Evolutionary conservation across 1,139 yeast species (phyloP), one percentile per base, ranked within the genome.

Genomic region (Scheffersomyces insectosa): DNA sequence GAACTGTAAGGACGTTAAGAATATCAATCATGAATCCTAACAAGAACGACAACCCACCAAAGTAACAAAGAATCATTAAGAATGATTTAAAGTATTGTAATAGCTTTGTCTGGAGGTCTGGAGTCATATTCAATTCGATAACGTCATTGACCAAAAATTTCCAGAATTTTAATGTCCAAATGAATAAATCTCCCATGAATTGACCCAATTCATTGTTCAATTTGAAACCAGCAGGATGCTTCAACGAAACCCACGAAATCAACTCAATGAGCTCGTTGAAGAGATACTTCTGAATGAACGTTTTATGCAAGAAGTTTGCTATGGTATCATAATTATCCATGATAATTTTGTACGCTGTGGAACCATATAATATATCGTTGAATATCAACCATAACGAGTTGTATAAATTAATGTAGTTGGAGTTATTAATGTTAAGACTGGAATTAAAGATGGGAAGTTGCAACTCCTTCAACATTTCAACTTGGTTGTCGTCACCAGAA

Each of bases 221-320:
- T 59, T 95, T 95, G 57, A 95, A 83, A 2, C 99, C 99, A 8
- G 95, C 97, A 0, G 99, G 99, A 60, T 93, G 88, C 51, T 68
- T 49, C 12, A 80, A 80, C 68, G 91, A 89, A 30, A 95, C 72
- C 95, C 96, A 87, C 2, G 71, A 54, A 10, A 91, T 82, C 28
- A 85, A 64, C 3, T 60, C 53, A 33, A 74, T 68, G 40, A 85
- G 65, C 14, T 66, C 64, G 14, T 50, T 43, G 43, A 63, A 68
- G 10, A 72, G 48, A 5, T 73, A 42, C 11, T 55, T 54, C 14
- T 65, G 56, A 2, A 78, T 65, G 7, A 83, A 46, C 1, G 57
- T 41, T 20, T 63, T 57, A 36, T 75, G 72, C 34, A 81, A 60
- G 28, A 65, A 56, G 0, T 51, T 42, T 1, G 65, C 60, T 1